Evolutionary conservation across 2,329 filamentous ascomycete species (phyloP).

Genomic region (Calonectria honghensis): DNA sequence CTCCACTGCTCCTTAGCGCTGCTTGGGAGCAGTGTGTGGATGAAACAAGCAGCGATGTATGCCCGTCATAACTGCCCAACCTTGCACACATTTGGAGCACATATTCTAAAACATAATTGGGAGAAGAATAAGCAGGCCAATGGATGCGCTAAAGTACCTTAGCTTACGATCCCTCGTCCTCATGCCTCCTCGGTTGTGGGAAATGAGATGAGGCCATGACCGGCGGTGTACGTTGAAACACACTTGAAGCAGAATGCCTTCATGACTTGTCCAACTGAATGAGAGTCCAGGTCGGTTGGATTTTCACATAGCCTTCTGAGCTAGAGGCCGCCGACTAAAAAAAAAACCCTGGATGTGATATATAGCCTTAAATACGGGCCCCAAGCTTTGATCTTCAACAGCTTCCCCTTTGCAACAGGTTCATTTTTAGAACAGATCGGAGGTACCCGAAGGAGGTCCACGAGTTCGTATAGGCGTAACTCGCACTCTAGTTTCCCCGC

Average conservation of each 20-base stretch:
- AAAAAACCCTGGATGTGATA: background rate
- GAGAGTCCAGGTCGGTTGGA: background rate
- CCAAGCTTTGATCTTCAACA: constrained; percentile 14
- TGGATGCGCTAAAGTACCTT: background rate
- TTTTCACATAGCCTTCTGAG: background rate
- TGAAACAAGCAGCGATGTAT: constrained; percentile 29
- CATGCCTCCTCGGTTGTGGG: constrained; percentile 1
- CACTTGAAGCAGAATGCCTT: background rate
- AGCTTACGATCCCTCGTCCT: background rate
- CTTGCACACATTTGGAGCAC: constrained; percentile 25
- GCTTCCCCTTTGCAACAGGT: constrained; percentile 4
- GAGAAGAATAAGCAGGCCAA: background rate
- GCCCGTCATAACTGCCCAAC: constrained; percentile 27
- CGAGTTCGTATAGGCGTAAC: constrained; percentile 26
- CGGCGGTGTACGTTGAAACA: constrained; percentile 6
- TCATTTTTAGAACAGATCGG: constrained; percentile 30
- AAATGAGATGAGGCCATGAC: background rate
- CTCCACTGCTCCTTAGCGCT: constrained; percentile 48
- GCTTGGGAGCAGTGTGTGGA: constrained; percentile 31
- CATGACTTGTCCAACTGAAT: background rate
- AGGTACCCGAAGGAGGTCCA: constrained; percentile 29
- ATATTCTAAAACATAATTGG: constrained; percentile 20
- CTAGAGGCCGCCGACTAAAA: background rate
- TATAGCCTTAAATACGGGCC: constrained; percentile 26
- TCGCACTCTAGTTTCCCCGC: constrained; percentile 16